These are phyloP conservation scores for Suillus alpinus DNA, from an alignment of 768 basidiomycete species.

Conservation along the genomic window DNA sequence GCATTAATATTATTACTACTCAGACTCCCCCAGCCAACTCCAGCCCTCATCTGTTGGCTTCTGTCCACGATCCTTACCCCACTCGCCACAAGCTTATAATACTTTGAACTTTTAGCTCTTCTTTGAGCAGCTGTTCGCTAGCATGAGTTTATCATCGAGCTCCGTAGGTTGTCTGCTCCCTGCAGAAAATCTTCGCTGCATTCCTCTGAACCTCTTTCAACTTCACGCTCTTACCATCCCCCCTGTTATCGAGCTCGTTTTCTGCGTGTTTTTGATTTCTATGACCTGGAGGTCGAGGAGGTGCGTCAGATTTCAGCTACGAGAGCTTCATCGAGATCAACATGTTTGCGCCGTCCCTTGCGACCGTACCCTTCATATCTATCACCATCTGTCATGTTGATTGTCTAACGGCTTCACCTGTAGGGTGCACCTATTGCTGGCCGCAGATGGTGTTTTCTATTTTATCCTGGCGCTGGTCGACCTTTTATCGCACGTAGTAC, in stretches of 20 bases:
- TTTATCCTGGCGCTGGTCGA: slow-evolving; percentile 59
- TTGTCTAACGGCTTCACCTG: slow-evolving; percentile 1
- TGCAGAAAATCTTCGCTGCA: slow-evolving; percentile 69
- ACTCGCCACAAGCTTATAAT: slow-evolving; percentile 32
- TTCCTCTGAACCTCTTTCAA: slow-evolving; percentile 46
- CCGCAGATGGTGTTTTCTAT: slow-evolving; percentile 60
- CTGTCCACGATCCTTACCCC: slow-evolving; percentile 15
- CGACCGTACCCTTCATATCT: not conserved
- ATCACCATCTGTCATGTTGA: not conserved
- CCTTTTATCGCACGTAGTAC: slow-evolving; percentile 53
- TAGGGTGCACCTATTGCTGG: slow-evolving; percentile 59
- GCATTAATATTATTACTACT: slow-evolving; percentile 44
- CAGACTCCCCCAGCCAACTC: slow-evolving; percentile 22
- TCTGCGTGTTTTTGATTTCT: slow-evolving; percentile 51
- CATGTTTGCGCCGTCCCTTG: slow-evolving; percentile 10
- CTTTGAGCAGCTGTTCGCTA: slow-evolving; percentile 1
- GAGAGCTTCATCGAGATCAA: not conserved
- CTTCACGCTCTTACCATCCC: slow-evolving; percentile 57
- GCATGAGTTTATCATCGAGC: slow-evolving; percentile 44
- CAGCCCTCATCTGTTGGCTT: slow-evolving; percentile 12
- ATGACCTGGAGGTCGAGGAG: slow-evolving; percentile 46
- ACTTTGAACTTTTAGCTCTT: slow-evolving; percentile 25
- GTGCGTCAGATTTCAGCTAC: slow-evolving; percentile 33
- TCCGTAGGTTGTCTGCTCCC: slow-evolving; percentile 63
- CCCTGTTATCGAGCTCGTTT: slow-evolving; percentile 58